Evolutionary conservation across 805 yeast genomes (phyloP), one percentile per base, ranked within the genome.

Genomic region (Candida maltosa): DNA sequence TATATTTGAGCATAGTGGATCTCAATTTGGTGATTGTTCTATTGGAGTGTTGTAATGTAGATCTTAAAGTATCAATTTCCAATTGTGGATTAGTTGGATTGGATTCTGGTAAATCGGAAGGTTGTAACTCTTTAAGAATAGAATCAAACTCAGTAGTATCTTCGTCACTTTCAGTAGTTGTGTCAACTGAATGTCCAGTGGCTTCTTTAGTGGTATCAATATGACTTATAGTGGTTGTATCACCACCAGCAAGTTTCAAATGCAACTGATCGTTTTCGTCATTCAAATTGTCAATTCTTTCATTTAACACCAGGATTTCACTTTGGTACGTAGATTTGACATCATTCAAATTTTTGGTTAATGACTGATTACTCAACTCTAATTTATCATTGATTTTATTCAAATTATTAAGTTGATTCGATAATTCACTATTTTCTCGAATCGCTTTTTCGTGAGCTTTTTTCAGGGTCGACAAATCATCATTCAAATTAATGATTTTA

Each of bases 201-300:
- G 16, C 16, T 19, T 32, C 26, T 15, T 11, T 16, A n/a, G n/a
- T n/a, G n/a, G n/a, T n/a, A 4, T 4, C 20, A 22, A 11, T 10
- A 25, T 3, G 11, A 11, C 24, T 10, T 5, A 21, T 12, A 5
- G 27, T 26, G 10, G 28, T 15, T 4, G 15, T 17, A 11, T 26
- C 27, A 14, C 24, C 11, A 16, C 12, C 29, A 16, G 28, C 25
- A 14, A 62, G 34, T 33, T 70, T 63, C 41, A 62, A 54, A 48
- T 71, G 76, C 36, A 82, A 60, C 16, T 65, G 64, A 44, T 80
- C 84, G 55, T 83, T 83, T 49, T 81, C 88, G 47, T 80, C 83
- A 51, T 83, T 83, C 41, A 83, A 59, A 31, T 75, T 80, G 21
- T 69, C 70, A 31, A 82, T 75, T 31, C 75, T 70, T 3, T 54